Conservation (phyloP, 441 rosid genomes). For the Gossypium gossypioides region DNA sequence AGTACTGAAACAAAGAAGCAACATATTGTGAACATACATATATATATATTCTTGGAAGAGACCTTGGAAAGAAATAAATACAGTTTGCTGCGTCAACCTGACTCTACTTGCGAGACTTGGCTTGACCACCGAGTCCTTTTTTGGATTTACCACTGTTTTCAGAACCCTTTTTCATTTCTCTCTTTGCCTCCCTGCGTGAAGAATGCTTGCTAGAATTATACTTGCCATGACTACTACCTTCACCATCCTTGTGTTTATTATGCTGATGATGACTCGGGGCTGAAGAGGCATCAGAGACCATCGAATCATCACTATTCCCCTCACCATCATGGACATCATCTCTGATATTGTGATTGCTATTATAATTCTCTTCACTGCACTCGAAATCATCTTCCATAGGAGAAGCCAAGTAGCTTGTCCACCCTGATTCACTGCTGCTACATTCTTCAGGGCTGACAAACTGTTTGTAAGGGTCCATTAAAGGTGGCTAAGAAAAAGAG, state of each 20-base stretch:
- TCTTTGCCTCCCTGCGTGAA: constrained; percentile 25
- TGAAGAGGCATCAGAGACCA: constrained; percentile 88
- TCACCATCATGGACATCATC: constrained; percentile 15
- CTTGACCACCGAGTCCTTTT: constrained; percentile 10
- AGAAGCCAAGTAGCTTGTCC: constrained; percentile 73
- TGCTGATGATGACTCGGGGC: constrained; percentile 36
- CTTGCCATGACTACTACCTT: constrained; percentile 2
- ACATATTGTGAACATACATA: background rate
- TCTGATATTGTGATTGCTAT: constrained; percentile 13
- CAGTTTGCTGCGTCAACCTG: background rate
- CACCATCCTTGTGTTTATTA: constrained; percentile 17
- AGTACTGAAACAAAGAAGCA: background rate
- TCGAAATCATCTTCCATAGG: constrained; percentile 51
- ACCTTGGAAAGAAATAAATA: constrained; percentile 3
- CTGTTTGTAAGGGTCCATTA: constrained; percentile 38
- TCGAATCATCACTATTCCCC: constrained; percentile 68
- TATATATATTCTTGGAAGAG: constrained; percentile 6
- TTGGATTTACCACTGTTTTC: constrained; percentile 20
- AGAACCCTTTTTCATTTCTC: constrained; percentile 34
- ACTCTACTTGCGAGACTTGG: constrained; percentile 27
- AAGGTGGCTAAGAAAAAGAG: background rate
- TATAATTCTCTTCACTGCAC: constrained; percentile 27
- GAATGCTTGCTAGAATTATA: constrained; percentile 20
- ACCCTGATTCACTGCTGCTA: constrained; percentile 91
- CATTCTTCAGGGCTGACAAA: constrained; percentile 41